Percentiles rank a stretch among this genome's conserved stretches.
Conservation (phyloP, 192 early-diverging fungal species). For the Linnemannia exigua region DNA sequence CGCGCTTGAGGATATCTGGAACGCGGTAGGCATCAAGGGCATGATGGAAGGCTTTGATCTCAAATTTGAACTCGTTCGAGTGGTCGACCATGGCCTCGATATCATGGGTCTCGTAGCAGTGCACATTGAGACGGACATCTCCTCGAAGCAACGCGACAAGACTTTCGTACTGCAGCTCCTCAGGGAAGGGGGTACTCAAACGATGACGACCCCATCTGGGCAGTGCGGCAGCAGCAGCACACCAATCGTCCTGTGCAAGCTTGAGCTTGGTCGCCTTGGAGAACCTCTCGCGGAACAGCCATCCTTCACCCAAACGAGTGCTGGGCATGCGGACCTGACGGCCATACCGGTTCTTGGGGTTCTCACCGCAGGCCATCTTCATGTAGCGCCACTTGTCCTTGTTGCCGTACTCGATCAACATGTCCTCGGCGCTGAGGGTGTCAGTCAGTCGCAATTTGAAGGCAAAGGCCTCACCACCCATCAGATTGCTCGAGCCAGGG, state of each 20-base stretch:
- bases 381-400: slow-evolving; percentile 72
- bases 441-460: slow-evolving; percentile 68
- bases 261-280: slow-evolving; percentile 61
- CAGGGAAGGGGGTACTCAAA: slow-evolving; percentile 66
- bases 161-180: slow-evolving; percentile 67
- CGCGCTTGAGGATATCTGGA: slow-evolving; percentile 67
- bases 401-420: slow-evolving; percentile 66
- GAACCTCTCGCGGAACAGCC: slow-evolving; percentile 70
- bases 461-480: slow-evolving; percentile 81
- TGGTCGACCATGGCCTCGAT: slow-evolving; percentile 78
- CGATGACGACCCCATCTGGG: slow-evolving; percentile 38
- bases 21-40: slow-evolving; percentile 79
- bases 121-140: slow-evolving; percentile 74
- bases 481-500: slow-evolving; percentile 76
- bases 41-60: slow-evolving; percentile 79
- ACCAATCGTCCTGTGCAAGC: slow-evolving; percentile 65
- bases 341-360: slow-evolving; percentile 64
- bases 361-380: slow-evolving; percentile 89
- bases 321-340: slow-evolving; percentile 25
- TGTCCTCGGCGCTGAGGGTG: slow-evolving; percentile 71
- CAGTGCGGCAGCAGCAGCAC: slow-evolving; percentile 4
- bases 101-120: slow-evolving; percentile 78
- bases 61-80: slow-evolving; percentile 77
- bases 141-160: slow-evolving; percentile 74
- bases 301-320: slow-evolving; percentile 71